Evolutionary conservation across 2,329 filamentous ascomycete genomes (phyloP), one percentile per base, ranked within the genome.

Genomic region (Epichloe coenophiala): DNA sequence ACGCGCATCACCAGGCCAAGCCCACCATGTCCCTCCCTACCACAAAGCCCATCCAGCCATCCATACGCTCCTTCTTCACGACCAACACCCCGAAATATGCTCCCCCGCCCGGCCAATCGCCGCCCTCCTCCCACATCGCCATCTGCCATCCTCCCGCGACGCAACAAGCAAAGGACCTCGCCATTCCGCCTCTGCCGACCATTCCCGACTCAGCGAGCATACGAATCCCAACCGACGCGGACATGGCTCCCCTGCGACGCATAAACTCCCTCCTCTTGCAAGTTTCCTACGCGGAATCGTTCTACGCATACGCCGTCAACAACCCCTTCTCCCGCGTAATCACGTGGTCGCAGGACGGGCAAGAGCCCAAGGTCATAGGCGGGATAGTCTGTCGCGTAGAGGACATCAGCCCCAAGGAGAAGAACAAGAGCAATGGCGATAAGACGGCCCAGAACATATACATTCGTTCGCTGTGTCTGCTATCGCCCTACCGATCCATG

Each of bases 241-340:
- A 84, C 63, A 65, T 83, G 51, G 68, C 75, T 51, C 71, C 77
- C 43, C 71, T 85, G 5, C 78, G 77, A 39, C 76, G 80, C 58
- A 81, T 85, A 64, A 83, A 83, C 64, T 68, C 77, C 43, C 74
- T 84, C 47, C 74, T 84, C 48, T 76, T 85, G 1, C 78, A 77
- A 47, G 77, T 84, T 52, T 68, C 70, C 62, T 85, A 84, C 62
- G 73, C 78, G 3, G 80, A 84, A 61, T 70, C 71, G 45, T 84
- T 84, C 68, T 85, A 83, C 71, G 65, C 75, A 52, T 69, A 78
- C 54, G 71, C 75, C 11, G 59, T 69, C 17, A 65, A 72, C 13
- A 71, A 70, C 38, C 74, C 72, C 58, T 77, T 78, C 69, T 81
- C 77, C 52, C 79, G 80, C 54, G 72, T 78, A 48, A 74, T 84